Conservation (phyloP, 495 filamentous ascomycete genomes). For the Penicillium coprophilum region DNA sequence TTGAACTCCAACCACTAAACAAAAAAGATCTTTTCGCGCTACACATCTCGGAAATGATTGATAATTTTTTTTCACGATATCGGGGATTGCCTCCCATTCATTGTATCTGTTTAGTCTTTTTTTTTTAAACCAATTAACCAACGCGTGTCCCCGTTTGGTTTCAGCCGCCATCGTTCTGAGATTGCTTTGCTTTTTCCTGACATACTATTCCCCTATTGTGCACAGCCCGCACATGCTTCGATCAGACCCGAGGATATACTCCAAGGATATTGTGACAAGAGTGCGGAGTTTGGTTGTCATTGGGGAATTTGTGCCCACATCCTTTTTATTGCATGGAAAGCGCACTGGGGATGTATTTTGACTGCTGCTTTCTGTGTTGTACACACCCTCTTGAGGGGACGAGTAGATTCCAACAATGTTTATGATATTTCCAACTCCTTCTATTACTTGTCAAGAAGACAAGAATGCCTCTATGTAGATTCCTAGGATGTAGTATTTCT, state of each 20-base stretch:
- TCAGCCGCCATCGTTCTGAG: constrained; percentile 20
- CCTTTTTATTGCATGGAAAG: constrained; percentile 40
- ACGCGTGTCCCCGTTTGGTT: constrained; percentile 16
- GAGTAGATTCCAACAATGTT: constrained; percentile 26
- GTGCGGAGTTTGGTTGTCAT: background rate
- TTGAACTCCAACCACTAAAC: constrained; percentile 26
- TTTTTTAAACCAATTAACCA: constrained; percentile 8
- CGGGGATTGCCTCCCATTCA: constrained; percentile 30
- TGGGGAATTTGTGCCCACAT: constrained; percentile 9
- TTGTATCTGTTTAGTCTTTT: constrained; percentile 33
- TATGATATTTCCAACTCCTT: constrained; percentile 21
- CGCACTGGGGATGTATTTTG: constrained; percentile 29
- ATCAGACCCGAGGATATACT: background rate
- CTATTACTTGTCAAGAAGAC: background rate
- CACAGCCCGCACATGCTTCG: background rate
- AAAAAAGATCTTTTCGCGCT: constrained; percentile 44
- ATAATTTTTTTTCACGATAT: constrained; percentile 44
- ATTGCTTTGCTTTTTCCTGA: constrained; percentile 27
- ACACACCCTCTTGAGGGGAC: constrained; percentile 29
- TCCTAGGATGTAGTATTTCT: background rate
- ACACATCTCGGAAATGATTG: constrained; percentile 44
- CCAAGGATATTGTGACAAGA: background rate
- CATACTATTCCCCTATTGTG: constrained; percentile 17
- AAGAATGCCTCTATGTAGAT: background rate
- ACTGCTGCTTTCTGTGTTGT: constrained; percentile 30